Percentiles rank a stretch among this genome's conserved stretches.
These are phyloP conservation scores for Wallacemonas sp. DNA, from an alignment of 208 protist species.

Conservation along the genomic window DNA sequence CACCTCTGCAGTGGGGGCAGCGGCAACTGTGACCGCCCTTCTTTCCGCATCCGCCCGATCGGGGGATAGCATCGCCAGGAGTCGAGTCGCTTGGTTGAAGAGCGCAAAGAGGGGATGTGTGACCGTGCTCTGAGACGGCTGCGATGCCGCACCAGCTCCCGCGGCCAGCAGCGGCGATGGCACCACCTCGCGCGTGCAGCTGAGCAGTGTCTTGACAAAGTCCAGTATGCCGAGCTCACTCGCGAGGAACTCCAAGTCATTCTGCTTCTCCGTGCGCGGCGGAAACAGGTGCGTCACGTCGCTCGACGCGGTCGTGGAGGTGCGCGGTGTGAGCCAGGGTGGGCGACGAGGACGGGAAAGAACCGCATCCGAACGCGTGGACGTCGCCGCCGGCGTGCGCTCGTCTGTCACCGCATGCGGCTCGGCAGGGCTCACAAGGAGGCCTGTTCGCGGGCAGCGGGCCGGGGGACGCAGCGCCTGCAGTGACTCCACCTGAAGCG, in stretches of 20 bases:
- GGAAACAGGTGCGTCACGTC: constrained; percentile 3
- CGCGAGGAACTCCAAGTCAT: neutral
- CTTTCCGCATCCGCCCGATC: neutral
- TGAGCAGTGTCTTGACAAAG: constrained; percentile 5
- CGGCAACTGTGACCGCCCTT: neutral
- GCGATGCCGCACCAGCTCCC: no score
- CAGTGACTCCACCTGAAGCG: constrained; percentile 1
- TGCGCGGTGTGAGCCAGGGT: no score
- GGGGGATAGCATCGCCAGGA: neutral
- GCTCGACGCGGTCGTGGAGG: no score
- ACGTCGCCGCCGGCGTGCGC: no score
- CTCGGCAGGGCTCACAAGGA: neutral
- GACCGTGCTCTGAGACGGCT: no score
- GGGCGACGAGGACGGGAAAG: no score
- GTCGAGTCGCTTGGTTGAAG: neutral
- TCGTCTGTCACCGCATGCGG: no score
- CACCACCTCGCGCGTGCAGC: neutral
- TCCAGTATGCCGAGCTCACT: constrained; percentile 12
- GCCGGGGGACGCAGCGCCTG: neutral
- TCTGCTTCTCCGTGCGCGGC: neutral
- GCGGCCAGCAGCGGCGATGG: neutral
- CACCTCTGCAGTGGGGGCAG: neutral
- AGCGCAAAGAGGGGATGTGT: constrained; percentile 9
- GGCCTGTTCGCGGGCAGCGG: neutral
- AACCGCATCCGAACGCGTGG: no score